These are phyloP conservation scores for Leccinum aurantiacum DNA, from an alignment of 768 basidiomycete species.

Conservation along the genomic window DNA sequence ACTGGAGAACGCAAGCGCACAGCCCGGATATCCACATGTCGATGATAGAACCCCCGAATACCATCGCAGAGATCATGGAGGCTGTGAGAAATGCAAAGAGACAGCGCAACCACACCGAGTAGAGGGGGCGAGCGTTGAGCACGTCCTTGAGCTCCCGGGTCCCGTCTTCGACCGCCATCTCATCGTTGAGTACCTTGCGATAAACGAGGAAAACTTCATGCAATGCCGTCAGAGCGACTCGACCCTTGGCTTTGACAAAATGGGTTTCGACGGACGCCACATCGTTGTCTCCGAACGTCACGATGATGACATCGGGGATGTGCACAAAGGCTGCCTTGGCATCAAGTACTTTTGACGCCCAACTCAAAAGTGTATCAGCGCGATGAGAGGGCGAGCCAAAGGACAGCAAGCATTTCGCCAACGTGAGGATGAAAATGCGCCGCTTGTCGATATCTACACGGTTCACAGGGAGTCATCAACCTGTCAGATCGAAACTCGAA, in stretches of 20 bases:
- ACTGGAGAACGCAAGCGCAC: slow-evolving; percentile 70
- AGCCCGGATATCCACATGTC: slow-evolving; percentile 82
- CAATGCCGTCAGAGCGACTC: slow-evolving; percentile 78
- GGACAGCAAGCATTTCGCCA: slow-evolving; percentile 85
- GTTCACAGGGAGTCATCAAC: slow-evolving; percentile 2
- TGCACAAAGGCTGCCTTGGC: slow-evolving; percentile 84
- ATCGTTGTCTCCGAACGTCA: slow-evolving; percentile 77
- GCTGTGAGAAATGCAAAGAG: slow-evolving; percentile 74
- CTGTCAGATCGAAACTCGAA: neutral
- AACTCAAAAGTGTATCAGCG: slow-evolving; percentile 82
- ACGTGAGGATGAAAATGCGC: slow-evolving; percentile 76
- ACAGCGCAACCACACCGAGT: slow-evolving; percentile 66
- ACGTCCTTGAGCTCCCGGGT: slow-evolving; percentile 64
- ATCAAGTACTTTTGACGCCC: slow-evolving; percentile 76
- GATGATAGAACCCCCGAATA: slow-evolving; percentile 77
- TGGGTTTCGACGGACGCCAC: slow-evolving; percentile 74
- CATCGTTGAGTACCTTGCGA: slow-evolving; percentile 82
- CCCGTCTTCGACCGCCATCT: slow-evolving; percentile 71
- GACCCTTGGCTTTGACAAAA: slow-evolving; percentile 80
- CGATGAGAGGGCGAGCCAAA: slow-evolving; percentile 95
- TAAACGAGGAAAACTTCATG: slow-evolving; percentile 84
- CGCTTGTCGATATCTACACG: slow-evolving; percentile 45
- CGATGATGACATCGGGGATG: slow-evolving; percentile 74
- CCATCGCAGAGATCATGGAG: slow-evolving; percentile 77
- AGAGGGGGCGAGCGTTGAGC: slow-evolving; percentile 64